Evolutionary conservation across 805 yeast species (phyloP).

Genomic region (Lipomyces orientalis): DNA sequence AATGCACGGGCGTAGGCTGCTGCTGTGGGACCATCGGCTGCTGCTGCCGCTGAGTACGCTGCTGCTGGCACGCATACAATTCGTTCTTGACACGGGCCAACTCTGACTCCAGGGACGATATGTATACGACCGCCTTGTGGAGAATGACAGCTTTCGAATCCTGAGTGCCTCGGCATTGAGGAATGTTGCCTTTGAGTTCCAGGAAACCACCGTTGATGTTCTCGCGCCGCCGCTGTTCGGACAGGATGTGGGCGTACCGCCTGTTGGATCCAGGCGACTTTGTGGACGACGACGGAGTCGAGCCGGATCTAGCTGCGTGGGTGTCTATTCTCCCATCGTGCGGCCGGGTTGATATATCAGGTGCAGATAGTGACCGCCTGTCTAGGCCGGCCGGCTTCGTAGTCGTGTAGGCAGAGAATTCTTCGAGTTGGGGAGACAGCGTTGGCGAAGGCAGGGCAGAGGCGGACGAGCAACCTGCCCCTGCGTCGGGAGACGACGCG

Average conservation of each 20-base stretch:
- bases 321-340: slow-evolving; percentile 1
- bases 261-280: slow-evolving; percentile 33
- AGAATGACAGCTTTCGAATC: slow-evolving; percentile 55
- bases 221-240: slow-evolving; percentile 55
- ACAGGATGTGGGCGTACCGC: slow-evolving; percentile 52
- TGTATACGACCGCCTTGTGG: slow-evolving; percentile 53
- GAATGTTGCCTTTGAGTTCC: slow-evolving; percentile 49
- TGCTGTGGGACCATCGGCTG: neutral
- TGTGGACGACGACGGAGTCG: neutral
- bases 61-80: slow-evolving; percentile 2
- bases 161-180: slow-evolving; percentile 50
- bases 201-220: slow-evolving; percentile 55
- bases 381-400: slow-evolving; percentile 5
- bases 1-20: slow-evolving; percentile 3
- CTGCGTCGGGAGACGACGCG: slow-evolving; percentile 8
- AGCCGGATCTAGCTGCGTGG: neutral
- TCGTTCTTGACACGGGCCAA: slow-evolving; percentile 36
- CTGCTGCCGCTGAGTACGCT: neutral
- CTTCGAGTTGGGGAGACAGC: slow-evolving; percentile 11
- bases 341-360: neutral
- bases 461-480: neutral
- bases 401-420: slow-evolving; percentile 2
- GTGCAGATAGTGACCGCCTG: neutral
- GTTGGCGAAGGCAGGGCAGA: slow-evolving; percentile 22
- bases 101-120: slow-evolving; percentile 48